Evolutionary conservation across 768 basidiomycete species (phyloP), one percentile per base, ranked within the genome.

Genomic region (Boletus reticulatus): DNA sequence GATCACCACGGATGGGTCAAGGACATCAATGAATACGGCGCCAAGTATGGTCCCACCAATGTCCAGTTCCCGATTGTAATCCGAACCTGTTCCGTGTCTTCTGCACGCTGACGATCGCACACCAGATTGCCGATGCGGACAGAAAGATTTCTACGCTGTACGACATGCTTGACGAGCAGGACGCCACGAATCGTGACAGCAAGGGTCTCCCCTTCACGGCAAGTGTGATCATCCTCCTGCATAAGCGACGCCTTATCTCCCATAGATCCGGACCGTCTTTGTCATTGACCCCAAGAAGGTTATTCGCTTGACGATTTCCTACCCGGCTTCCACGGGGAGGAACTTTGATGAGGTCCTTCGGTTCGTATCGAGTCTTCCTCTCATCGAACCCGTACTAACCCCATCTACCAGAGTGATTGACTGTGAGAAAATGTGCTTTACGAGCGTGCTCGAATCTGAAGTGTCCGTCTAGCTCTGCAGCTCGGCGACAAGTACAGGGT

Each of bases 111-210:
- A 67, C 48, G 29, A 27, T 42, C 14, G 14, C 38, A 3, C 24
- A 22, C 17, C 63, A 94, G 91, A 98, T 99, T 63, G 97, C 93
- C 47, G 97, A 99, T 70, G 80, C 82, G 22, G 88, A 94, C 68
- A 82, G 96, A 72, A 88, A 82, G 67, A 81, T 98, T 45, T 88
- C 93, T 10, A 84, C 82, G 41, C 75, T 92, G 53, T 96, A 97
- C 68, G 95, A 97, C 69, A 98, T 98, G 96, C 80, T 98, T 54
- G 97, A 98, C 72, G 82, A 89, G 68, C 92, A 94, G 73, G 97
- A 99, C 74, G 82, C 87, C 42, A 95, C 94, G 52, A 99, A 93
- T 75, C 80, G 83, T 37, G 89, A 92, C 70, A 76, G 75, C 37
- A 92, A 91, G 73, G 92, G 94, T 45, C 80, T 98, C 43, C 97